Evolutionary conservation across 345 rosid genomes (phyloP).

Genomic region (Physaria fendleri): DNA sequence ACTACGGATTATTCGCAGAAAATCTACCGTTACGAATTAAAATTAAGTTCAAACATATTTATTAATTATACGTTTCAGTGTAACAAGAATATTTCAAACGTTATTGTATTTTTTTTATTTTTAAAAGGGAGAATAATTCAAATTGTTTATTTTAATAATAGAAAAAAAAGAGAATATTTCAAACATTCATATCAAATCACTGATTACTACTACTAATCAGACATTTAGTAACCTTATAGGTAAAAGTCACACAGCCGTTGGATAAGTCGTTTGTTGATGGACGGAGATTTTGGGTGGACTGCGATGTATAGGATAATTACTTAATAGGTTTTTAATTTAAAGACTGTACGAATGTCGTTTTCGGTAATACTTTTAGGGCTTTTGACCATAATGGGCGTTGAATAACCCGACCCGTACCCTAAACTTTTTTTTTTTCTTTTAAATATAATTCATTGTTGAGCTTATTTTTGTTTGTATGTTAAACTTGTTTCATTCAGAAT

Average conservation of each 20-base stretch:
- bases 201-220: slow-evolving; percentile 9
- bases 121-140: background rate
- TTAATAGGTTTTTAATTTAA: slow-evolving; percentile 9
- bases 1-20: background rate
- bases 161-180: background rate
- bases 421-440: background rate
- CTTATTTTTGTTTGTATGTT: background rate
- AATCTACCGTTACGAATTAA: background rate
- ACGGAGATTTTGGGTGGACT: slow-evolving; percentile 13
- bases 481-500: no score
- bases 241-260: slow-evolving; percentile 19
- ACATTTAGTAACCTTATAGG: no score
- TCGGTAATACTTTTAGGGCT: slow-evolving; percentile 28
- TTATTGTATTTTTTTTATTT: background rate
- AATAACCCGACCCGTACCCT: slow-evolving; percentile 35
- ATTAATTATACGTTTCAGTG: slow-evolving; percentile 22
- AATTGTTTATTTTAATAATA: background rate
- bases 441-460: background rate
- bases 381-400: slow-evolving; percentile 38
- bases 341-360: slow-evolving; percentile 33
- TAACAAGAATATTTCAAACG: slow-evolving; percentile 5
- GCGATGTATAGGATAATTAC: slow-evolving; percentile 14
- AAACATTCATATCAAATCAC: background rate
- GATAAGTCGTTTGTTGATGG: slow-evolving; percentile 18
- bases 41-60: background rate